Conservation (phyloP, 169 alveolate genomes). For the Haemoproteus tartakovskyi region DNA sequence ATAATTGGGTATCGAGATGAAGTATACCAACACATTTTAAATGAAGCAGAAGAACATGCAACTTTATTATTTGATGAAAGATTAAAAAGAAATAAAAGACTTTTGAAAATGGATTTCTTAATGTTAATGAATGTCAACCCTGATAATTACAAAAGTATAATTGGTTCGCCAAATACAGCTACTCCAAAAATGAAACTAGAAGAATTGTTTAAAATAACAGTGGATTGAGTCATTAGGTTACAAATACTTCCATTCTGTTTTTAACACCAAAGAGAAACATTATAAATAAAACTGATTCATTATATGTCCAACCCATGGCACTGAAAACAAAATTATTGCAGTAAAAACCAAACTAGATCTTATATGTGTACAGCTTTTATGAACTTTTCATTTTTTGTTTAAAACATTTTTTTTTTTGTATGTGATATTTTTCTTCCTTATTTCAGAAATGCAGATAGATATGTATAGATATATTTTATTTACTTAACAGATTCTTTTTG, state of each 20-base stretch:
- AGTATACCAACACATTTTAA: constrained; percentile 11
- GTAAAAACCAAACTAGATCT: no score
- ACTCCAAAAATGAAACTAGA: constrained; percentile 54
- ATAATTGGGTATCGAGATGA: constrained; percentile 37
- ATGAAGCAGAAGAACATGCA: constrained; percentile 37
- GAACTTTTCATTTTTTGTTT: no score
- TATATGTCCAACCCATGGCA: no score
- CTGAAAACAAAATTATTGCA: no score
- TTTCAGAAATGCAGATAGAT: no score
- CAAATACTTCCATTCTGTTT: neutral
- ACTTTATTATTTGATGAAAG: constrained; percentile 37
- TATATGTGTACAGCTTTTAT: no score
- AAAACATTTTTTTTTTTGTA: no score
- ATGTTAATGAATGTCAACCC: constrained; percentile 27
- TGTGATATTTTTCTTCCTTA: no score
- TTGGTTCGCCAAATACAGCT: constrained; percentile 34
- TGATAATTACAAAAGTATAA: constrained; percentile 44
- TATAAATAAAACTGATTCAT: no score
- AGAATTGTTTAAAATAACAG: constrained; percentile 52
- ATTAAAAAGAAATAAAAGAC: constrained; percentile 22
- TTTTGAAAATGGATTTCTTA: constrained; percentile 28
- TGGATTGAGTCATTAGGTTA: neutral
- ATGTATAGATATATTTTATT: no score
- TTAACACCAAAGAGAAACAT: no score
- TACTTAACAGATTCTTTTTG: no score